A percentile compares a stretch with the other conserved stretches of the same genome.
phyloP scores from a whole-genome alignment of 306 rosid species.

The Corylus heterophylla region DNA sequence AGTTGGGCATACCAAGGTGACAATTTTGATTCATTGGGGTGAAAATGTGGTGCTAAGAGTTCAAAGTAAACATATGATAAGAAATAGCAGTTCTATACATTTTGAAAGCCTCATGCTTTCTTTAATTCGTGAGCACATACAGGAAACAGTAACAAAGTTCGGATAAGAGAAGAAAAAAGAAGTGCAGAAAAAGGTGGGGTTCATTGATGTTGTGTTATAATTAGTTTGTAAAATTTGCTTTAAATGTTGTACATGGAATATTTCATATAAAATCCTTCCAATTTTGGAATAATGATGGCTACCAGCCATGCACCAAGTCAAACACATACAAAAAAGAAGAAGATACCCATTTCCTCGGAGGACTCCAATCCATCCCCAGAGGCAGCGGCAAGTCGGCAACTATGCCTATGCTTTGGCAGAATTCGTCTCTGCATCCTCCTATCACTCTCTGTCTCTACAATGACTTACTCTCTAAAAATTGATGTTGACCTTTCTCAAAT shows the following conservation, averaged over 20 bases:
- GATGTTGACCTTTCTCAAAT: too few relatives aligned
- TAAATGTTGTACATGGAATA: background rate
- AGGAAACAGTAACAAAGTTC: background rate
- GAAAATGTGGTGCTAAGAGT: background rate
- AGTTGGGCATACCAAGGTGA: background rate
- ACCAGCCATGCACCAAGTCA: too few relatives aligned
- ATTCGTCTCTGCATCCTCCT: too few relatives aligned
- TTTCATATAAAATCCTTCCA: background rate
- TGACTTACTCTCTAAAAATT: too few relatives aligned
- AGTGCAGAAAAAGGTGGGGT: background rate
- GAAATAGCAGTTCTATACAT: background rate
- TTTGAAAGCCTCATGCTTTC: background rate
- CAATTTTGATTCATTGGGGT: background rate
- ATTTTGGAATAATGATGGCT: too few relatives aligned
- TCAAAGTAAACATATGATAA: background rate
- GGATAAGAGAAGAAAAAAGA: background rate
- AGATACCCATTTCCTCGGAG: too few relatives aligned
- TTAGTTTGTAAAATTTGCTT: background rate
- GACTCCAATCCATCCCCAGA: too few relatives aligned
- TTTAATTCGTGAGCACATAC: background rate
- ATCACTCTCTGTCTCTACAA: too few relatives aligned
- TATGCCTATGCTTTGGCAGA: too few relatives aligned
- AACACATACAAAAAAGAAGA: too few relatives aligned
- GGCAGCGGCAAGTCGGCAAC: too few relatives aligned
- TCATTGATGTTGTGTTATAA: background rate